Evolutionary conservation across 305 asterid species (phyloP), one percentile per base, ranked within the genome.

Genomic region (Rubia balearica): DNA sequence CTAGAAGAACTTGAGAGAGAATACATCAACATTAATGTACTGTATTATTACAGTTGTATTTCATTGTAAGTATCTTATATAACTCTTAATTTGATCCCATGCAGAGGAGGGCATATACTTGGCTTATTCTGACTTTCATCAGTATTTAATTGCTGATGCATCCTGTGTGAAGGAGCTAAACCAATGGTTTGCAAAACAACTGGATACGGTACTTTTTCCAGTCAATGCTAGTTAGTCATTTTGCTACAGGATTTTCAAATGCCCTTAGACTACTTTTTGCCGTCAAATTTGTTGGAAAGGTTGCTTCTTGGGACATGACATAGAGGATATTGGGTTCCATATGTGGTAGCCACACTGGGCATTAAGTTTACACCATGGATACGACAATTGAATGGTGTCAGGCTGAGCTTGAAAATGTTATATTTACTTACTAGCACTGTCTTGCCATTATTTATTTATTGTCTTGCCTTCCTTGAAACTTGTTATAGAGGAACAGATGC

Each of bases 71-170:
- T 60, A 13, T 7, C 21, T 57, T 27, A 30, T 43, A 13, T 8
- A 67, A 33, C 22, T 21, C 33, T 61, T 77, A 61, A 46, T 72
- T 61, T 51, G 43, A 71, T 68, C 67, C 67, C 64, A 61, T 82
- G 81, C 91, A 94, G 99, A 88, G 76, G 91, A 87, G 57, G 95
- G 95, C 67, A 88, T 91, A 74, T 91, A 94, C 87, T 84, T 94
- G 82, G 89, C 95, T 43, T 94, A 91, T 74, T 83, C 96, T 65
- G 98, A 89, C 80, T 94, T 91, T 76, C 91, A 87, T 75, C 76
- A 88, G 53, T 94, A 88, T 87, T 86, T 91, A 88, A 83, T 91
- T 61, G 83, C 62, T 79, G 99, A 94, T 81, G 82, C 96, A 62
- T 82, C 91, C 70, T 87, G 95, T 79, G 85, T 87, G 88, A 86